Percentiles rank a stretch among this genome's conserved stretches.
These are phyloP conservation scores for Cyphellophora europaea DNA, from an alignment of 2,329 filamentous ascomycete genomes.

Conservation along the genomic window DNA sequence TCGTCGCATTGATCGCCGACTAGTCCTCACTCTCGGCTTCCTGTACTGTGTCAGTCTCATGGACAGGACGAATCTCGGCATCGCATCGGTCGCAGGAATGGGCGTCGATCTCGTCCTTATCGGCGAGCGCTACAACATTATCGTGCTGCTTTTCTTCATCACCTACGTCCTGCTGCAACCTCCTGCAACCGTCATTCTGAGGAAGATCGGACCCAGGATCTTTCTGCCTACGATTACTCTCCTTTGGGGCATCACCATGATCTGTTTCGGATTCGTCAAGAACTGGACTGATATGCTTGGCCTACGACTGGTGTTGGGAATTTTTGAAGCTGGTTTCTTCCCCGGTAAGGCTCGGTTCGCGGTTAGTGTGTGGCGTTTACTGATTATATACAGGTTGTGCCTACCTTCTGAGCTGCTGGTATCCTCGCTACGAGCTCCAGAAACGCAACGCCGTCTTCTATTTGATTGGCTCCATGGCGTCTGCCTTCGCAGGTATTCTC, in stretches of 20 bases:
- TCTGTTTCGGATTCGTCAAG: conserved; percentile 21
- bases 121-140: conserved; percentile 40
- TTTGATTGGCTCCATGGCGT: conserved; percentile 38
- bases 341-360: conserved; percentile 33
- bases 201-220: conserved; percentile 47
- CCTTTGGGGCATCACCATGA: conserved; percentile 33
- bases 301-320: conserved; percentile 43
- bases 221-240: conserved; percentile 25
- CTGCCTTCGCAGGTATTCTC: conserved; percentile 24
- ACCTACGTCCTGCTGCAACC: conserved; percentile 65
- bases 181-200: conserved; percentile 59
- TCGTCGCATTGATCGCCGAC: conserved; percentile 56
- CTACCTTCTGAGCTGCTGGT: conserved; percentile 67
- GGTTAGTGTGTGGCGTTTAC: background rate
- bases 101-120: conserved; percentile 14
- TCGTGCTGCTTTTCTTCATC: conserved; percentile 65
- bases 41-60: conserved; percentile 70
- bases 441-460: conserved; percentile 39
- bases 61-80: conserved; percentile 70
- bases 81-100: conserved; percentile 58
- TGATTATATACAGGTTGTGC: conserved; percentile 58
- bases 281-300: conserved; percentile 55
- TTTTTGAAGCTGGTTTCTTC: conserved; percentile 61
- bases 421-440: conserved; percentile 35
- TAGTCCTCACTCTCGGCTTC: conserved; percentile 52